Evolutionary conservation across 305 asterid genomes (phyloP), one percentile per base, ranked within the genome.

Genomic region (Coffea humblotiana): DNA sequence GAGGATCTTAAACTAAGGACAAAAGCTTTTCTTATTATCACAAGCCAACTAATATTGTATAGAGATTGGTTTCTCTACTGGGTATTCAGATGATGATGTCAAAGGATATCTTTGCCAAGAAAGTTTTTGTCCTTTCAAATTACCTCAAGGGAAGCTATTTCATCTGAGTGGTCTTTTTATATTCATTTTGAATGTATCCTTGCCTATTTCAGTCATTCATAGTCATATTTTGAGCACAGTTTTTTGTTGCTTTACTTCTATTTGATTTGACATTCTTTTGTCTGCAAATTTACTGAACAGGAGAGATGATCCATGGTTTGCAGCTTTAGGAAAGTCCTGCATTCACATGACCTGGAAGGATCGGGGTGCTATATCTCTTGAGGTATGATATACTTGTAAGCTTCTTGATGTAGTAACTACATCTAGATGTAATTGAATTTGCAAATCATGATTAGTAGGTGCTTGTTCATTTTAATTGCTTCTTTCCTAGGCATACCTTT

Each of bases 311-410:
- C 87, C 93, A 61, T 95, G 99, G 99, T 95, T 92, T 87, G 90
- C 96, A 72, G 84, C 90, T 65, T 81, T 95, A 43, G 99, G 99
- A 77, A 88, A 86, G 69, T 87, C 92, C 52, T 95, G 99, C 90
- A 92, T 95, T 87, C 98, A 95, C 87, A 88, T 94, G 90, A 95
- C 98, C 67, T 95, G 98, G 99, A 88, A 89, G 72, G 98, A 90
- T 79, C 87, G 97, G 76, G 99, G 98, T 76, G 97, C 97, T 84
- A 90, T 95, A 90, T 92, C 98, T 77, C 98, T 95, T 49, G 94
- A 95, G 96, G 97, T 92, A 87, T 80, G 81, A 79, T 79, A 7
- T 56, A 76, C 67, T 72, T 76, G 6, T 74, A 32, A 74, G 23
- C 66, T 32, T 7, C 18, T 51, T 19, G 29, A 4, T 54, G 25